Conservation (phyloP, 345 rosid genomes). For the Atalantia buxifolia region DNA sequence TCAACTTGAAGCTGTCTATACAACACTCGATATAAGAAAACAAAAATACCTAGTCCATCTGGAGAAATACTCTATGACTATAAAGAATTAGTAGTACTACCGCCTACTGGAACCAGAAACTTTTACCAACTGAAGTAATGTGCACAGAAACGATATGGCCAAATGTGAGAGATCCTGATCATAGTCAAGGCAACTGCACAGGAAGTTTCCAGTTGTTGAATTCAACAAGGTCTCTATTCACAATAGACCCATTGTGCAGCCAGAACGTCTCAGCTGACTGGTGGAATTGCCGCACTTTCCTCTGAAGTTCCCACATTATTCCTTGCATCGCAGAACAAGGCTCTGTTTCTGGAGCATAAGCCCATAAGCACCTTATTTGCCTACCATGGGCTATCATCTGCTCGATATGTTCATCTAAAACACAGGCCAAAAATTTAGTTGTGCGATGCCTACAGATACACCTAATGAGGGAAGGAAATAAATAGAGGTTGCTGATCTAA, state of each 20-base stretch:
- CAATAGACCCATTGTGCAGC: constrained; percentile 77
- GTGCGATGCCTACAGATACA: not conserved
- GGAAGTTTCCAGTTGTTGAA: constrained; percentile 82
- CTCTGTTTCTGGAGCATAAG: constrained; percentile 61
- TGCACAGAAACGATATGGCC: not conserved
- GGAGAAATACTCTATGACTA: not conserved
- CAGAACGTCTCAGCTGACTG: constrained; percentile 93
- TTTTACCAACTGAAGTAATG: not conserved
- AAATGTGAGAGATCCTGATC: not conserved
- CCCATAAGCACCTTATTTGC: constrained; percentile 75
- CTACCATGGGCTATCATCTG: constrained; percentile 68
- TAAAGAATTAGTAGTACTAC: not conserved
- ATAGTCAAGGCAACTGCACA: constrained; percentile 59
- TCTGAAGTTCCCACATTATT: constrained; percentile 90
- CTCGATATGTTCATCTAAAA: constrained; percentile 62
- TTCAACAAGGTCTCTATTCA: constrained; percentile 61
- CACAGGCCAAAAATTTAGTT: constrained; percentile 1
- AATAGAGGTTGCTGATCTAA: constrained; percentile 6
- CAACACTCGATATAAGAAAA: not conserved
- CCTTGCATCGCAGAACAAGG: constrained; percentile 80
- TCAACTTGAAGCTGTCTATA: not conserved
- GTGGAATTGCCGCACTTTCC: constrained; percentile 86
- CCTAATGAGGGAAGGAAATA: not conserved
- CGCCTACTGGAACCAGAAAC: not conserved
- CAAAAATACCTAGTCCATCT: not conserved